phyloP scores from a whole-genome alignment of 139 green algal species.

The Picochlorum sp. region DNA sequence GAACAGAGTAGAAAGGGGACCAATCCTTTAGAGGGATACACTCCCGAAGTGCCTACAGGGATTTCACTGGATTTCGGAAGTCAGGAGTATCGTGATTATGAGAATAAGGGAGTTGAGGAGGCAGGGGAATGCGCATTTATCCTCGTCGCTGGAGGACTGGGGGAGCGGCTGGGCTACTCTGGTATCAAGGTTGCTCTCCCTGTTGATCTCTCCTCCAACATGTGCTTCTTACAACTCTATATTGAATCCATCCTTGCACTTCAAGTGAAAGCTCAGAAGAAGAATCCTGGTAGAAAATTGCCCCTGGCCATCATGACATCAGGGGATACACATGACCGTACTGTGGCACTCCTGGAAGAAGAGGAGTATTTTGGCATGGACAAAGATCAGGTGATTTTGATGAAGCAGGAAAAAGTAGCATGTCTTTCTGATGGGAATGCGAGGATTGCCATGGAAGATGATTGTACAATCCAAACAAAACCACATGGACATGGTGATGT shows the following conservation, averaged over 20 bases:
- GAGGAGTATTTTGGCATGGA: slow-evolving; percentile 81
- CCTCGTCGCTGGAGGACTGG: slow-evolving; percentile 93
- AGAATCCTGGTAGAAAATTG: slow-evolving; percentile 32
- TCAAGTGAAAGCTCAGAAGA: slow-evolving; percentile 22
- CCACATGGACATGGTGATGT: slow-evolving; percentile 98
- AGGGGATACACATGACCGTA: slow-evolving; percentile 89
- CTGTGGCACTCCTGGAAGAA: slow-evolving; percentile 66
- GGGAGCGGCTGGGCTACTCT: slow-evolving; percentile 89
- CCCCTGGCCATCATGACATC: slow-evolving; percentile 97
- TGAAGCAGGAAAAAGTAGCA: slow-evolving; percentile 98
- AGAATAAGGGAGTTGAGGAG: slow-evolving; percentile 44
- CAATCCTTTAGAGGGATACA: slow-evolving; percentile 91
- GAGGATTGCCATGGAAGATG: slow-evolving; percentile 70
- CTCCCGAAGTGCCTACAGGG: slow-evolving; percentile 76
- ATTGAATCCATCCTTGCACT: slow-evolving; percentile 75
- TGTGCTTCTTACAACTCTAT: slow-evolving; percentile 89
- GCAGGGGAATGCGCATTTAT: slow-evolving; percentile 75
- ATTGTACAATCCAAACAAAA: slow-evolving; percentile 82
- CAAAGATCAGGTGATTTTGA: slow-evolving; percentile 60
- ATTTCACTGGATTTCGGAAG: slow-evolving; percentile 71
- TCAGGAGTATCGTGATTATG: slow-evolving; percentile 47
- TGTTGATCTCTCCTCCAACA: slow-evolving; percentile 58
- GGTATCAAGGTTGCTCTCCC: slow-evolving; percentile 88
- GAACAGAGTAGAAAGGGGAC: slow-evolving; percentile 65
- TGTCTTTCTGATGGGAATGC: slow-evolving; percentile 87